Conservation (phyloP, 2,329 filamentous ascomycete genomes). For the Aschersonia sp. region DNA sequence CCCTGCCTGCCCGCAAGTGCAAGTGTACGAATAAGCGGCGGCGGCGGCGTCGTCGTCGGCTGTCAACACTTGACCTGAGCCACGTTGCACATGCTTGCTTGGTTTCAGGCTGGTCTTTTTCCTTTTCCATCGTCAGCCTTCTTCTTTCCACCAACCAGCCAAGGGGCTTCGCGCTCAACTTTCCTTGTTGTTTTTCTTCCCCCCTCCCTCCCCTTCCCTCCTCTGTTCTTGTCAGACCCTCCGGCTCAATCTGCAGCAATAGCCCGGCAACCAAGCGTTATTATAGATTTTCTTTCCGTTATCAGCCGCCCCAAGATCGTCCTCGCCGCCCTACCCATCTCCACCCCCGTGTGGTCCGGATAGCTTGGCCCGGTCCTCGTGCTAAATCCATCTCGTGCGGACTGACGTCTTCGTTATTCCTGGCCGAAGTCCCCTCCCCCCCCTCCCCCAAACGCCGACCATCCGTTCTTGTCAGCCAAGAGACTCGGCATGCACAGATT, state of each 20-base stretch:
- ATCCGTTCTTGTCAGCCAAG: no score
- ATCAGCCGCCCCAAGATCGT: background rate
- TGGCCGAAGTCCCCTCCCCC: background rate
- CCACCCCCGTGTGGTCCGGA: conserved; percentile 5
- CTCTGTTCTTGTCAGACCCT: background rate
- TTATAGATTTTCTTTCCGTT: background rate
- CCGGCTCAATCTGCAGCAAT: background rate
- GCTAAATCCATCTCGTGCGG: background rate
- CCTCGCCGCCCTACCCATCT: background rate
- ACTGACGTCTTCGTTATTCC: conserved; percentile 3
- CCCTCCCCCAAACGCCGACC: no score
- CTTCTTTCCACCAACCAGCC: no score
- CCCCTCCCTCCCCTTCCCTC: background rate
- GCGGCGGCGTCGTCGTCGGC: no score
- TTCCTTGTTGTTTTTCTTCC: background rate
- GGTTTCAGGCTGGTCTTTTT: conserved; percentile 4
- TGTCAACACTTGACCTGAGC: background rate
- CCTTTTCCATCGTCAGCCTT: background rate
- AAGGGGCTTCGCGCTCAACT: no score
- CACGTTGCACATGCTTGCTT: background rate
- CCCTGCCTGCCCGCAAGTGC: no score
- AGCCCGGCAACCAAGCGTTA: background rate
- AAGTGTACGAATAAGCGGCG: no score
- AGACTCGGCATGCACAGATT: no score
- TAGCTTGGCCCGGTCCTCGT: conserved; percentile 1